A percentile compares a stretch with the other conserved stretches of the same genome.
phyloP scores from a whole-genome alignment of 441 rosid genomes.

The Dalechampia spathulata region DNA sequence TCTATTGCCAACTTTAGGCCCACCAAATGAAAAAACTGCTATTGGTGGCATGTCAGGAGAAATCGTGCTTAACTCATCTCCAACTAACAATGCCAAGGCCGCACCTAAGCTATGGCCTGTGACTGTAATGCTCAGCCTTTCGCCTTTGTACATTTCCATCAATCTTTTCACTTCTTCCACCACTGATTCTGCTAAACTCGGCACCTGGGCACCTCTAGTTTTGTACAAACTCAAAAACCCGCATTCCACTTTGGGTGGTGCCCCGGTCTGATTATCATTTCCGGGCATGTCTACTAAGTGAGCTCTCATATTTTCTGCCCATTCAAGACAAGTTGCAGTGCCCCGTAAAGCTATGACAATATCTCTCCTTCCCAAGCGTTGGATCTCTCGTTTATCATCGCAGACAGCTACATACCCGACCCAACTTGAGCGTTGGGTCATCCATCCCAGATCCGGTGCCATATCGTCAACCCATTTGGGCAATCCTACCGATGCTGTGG shows the following conservation, averaged over 20 bases:
- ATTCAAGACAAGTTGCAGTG: conserved; percentile 72
- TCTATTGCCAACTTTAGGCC: conserved; percentile 71
- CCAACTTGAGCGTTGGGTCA: conserved; percentile 71
- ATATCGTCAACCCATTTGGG: conserved; percentile 65
- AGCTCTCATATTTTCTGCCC: conserved; percentile 83
- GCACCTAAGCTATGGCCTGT: conserved; percentile 79
- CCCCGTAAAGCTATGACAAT: conserved; percentile 65
- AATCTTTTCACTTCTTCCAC: conserved; percentile 50
- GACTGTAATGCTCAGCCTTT: conserved; percentile 61
- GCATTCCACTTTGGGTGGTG: conserved; percentile 71
- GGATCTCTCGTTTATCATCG: conserved; percentile 61
- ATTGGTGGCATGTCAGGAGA: conserved; percentile 47
- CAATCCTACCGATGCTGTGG: conserved; percentile 59
- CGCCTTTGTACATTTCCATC: conserved; percentile 48
- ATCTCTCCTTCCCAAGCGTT: conserved; percentile 74
- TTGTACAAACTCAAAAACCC: conserved; percentile 71
- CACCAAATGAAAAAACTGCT: conserved; percentile 73
- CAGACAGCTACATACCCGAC: conserved; percentile 82
- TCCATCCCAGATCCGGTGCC: conserved; percentile 66
- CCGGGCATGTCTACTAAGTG: conserved; percentile 36
- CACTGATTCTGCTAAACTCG: conserved; percentile 53
- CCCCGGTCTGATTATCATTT: conserved; percentile 20
- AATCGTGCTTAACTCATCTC: conserved; percentile 47
- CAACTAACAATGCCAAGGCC: conserved; percentile 49
- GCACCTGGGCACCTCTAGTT: conserved; percentile 31